Evolutionary conservation across 768 basidiomycete species (phyloP).

Genomic region (Boletus subcaerulescens): DNA sequence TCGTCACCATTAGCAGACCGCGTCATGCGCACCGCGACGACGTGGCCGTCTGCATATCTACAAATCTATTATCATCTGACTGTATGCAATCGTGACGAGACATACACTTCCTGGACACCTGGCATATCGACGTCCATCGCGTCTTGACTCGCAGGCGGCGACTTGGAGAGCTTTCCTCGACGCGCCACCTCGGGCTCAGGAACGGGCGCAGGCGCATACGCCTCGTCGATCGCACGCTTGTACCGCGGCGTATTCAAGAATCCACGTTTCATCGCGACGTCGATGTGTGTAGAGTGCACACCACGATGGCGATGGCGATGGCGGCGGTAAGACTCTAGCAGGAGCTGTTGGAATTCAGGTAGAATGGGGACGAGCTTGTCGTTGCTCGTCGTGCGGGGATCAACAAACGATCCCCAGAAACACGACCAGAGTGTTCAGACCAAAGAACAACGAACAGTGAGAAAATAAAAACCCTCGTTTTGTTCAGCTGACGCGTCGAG

Average conservation of each 20-base stretch:
- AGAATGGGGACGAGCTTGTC: too few species aligned
- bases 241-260: slow-evolving; percentile 14
- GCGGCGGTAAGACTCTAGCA: background rate
- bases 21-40: background rate
- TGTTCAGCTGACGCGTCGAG: too few species aligned
- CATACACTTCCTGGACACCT: background rate
- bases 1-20: background rate
- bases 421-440: too few species aligned
- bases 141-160: background rate
- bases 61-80: too few species aligned
- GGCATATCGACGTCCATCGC: background rate
- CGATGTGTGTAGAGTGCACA: too few species aligned
- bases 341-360: too few species aligned
- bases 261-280: slow-evolving; percentile 20
- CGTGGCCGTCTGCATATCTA: background rate
- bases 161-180: background rate
- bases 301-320: background rate
- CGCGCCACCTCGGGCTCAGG: background rate
- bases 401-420: too few species aligned
- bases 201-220: background rate
- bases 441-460: too few species aligned
- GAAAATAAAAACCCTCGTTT: too few species aligned
- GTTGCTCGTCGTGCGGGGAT: too few species aligned
- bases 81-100: background rate
- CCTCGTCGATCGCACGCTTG: slow-evolving; percentile 11